Base-by-base conservation (phyloP, 2,329 filamentous ascomycete genomes). In the Cercospora zeae-maydis region DNA sequence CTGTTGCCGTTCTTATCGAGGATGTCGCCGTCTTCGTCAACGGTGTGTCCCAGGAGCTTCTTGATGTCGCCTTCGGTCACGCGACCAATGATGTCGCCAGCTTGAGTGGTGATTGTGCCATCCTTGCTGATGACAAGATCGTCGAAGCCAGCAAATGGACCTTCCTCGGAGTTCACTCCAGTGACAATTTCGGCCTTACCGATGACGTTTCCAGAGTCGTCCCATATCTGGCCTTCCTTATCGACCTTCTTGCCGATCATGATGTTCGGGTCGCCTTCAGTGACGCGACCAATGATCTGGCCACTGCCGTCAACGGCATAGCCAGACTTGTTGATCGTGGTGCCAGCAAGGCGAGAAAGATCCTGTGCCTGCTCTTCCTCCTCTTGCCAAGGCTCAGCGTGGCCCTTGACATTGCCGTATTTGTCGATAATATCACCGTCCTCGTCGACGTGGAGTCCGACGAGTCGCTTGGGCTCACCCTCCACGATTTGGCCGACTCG, bases 371-470 rank as follows among this genome's bases (percentile, higher is more conserved):
- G 74, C 61, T 73, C 76, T 45, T 75, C 78, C 70, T 84, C 83
- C 61, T 77, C 77, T 64, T 80, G 77, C 84, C 86, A 72, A 11
- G 83, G 83, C 71, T 86, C 83, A 59, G 84, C 85, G 56, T 84
- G 83, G 11, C 84, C 85, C 73, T 87, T 82, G 58, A 84, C 82
- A 67, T 86, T 87, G 67, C 85, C 85, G 68, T 82, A 92, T 75
- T 87, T 87, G 80, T 95, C 91, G 59, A 90, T 81, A 30, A 96
- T 87, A 62, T 95, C 91, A 42, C 91, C 91, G 67, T 96, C 91
- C 67, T 91, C 88, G 63, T 96, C 91, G 14, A 95, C 91, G 9
- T 81, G 72, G 49, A 90, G 88, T 16, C 91, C 91, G 47, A 88
- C 85, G 1, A 96, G 83, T 59, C 82, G 80, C 82, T 91, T 92